phyloP scores from a whole-genome alignment of 345 rosid species.

The Eucalyptus guilfoylei region DNA sequence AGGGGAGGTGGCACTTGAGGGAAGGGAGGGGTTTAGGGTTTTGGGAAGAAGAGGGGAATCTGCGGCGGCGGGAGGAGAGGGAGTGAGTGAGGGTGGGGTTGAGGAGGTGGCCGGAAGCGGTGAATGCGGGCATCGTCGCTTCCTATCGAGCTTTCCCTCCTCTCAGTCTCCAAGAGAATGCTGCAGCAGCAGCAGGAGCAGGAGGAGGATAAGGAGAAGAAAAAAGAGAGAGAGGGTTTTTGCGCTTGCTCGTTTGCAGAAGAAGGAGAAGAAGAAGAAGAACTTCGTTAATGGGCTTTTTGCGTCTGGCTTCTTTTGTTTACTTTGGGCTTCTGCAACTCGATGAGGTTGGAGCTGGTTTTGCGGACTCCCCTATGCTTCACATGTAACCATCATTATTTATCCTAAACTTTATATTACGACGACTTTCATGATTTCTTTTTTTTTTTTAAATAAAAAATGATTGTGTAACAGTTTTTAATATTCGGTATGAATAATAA shows the following conservation, averaged over 20 bases:
- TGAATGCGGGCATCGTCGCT: background rate
- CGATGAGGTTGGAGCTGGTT: background rate
- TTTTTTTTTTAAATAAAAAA: no score
- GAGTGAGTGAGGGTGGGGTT: background rate
- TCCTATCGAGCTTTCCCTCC: background rate
- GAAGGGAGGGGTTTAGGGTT: background rate
- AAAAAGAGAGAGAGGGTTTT: background rate
- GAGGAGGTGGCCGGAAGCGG: background rate
- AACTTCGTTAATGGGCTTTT: background rate
- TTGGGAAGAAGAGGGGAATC: slow-evolving; percentile 7
- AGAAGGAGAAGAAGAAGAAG: no score
- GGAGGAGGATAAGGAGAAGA: background rate
- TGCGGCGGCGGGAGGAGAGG: slow-evolving; percentile 8
- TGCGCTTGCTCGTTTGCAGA: background rate
- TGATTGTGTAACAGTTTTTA: fast-evolving
- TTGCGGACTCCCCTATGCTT: no score
- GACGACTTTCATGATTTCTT: background rate
- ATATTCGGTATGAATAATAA: fast-evolving
- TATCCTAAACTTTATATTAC: background rate
- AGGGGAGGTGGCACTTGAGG: background rate
- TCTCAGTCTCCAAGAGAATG: background rate
- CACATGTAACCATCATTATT: background rate
- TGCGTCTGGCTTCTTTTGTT: no score
- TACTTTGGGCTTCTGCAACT: background rate
- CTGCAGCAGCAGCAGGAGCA: background rate